Base-by-base conservation (phyloP, 257 asterid genomes). In the Lycium barbarum region DNA sequence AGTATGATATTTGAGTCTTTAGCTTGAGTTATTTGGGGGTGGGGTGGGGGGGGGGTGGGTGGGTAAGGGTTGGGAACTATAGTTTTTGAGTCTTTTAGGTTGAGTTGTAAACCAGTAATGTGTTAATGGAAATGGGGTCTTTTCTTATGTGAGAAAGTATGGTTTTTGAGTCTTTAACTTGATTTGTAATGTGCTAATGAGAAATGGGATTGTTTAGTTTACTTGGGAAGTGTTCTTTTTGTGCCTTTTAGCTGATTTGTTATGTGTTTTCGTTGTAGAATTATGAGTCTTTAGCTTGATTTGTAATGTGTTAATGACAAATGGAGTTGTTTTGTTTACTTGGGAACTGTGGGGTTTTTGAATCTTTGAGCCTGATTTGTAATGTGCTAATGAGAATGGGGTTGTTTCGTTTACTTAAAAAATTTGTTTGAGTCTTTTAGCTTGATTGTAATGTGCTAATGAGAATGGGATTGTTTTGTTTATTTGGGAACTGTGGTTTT, bases 221-320 rank as follows among this genome's bases (percentile, higher is more conserved):
- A 80, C 59, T 38, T 10, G 17, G 12, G 13, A 81, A n/a, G 7
- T 81, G 49, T 81, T 67, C 17, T 33, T 66, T 15, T 59, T 22
- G 38, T 17, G 53, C 33, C 20, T 57, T 58, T 40, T 43, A 72
- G 36, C 80, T 35, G 80, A 65, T 20, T 5, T 70, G 14, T 72
- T 53, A 35, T 70, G 45, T 84, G 10, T 68, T 70, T 57, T 84
- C 82, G 4, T 86, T 88, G 87, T 87, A 96, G 98, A 93, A 84
- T 40, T 40, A 4, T 4, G 55, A 17, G 35, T 70, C 4, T 70
- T 70, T 17, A 17, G 33, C 14, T 38, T 2, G 8, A 70, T 40
- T 68, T 70, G 4, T 63, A 18, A 14, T 78, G 66, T 36, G 79
- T 83, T 82, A 12, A 59, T 72, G 15, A 2, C 33, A 7, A 84